Conservation (phyloP, 1,284 basidiomycete species). For the Anthracocystis setariae region DNA sequence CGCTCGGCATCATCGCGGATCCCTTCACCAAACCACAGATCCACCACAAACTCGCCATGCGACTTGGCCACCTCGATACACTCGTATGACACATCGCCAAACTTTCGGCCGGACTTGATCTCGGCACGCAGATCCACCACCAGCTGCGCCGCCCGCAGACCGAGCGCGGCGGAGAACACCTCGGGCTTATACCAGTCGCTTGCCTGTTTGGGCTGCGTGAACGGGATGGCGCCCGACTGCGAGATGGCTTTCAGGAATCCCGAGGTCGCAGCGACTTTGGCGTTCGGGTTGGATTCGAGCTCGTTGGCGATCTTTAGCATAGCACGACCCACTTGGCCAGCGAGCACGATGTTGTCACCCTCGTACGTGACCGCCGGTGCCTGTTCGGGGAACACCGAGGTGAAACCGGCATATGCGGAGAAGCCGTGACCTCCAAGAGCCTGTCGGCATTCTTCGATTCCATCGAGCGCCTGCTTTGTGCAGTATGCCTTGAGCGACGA, state of each 20-base stretch:
- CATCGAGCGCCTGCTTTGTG: constrained; percentile 67
- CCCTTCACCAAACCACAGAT: constrained; percentile 61
- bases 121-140: constrained; percentile 59
- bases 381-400: constrained; percentile 59
- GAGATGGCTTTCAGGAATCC: constrained; percentile 53
- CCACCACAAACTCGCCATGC: constrained; percentile 61
- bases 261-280: constrained; percentile 51
- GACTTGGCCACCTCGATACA: constrained; percentile 60
- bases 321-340: constrained; percentile 59
- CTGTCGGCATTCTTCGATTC: constrained; percentile 68
- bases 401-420: constrained; percentile 63
- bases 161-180: constrained; percentile 53
- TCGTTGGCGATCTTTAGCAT: constrained; percentile 60
- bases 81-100: constrained; percentile 56
- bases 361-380: constrained; percentile 67
- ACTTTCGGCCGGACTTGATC: constrained; percentile 45
- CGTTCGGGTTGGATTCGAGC: constrained; percentile 38
- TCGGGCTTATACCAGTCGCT: constrained; percentile 53
- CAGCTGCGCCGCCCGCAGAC: constrained; percentile 53
- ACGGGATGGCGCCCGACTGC: constrained; percentile 37
- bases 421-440: constrained; percentile 69
- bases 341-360: constrained; percentile 64
- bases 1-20: constrained; percentile 42
- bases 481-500: constrained; percentile 68
- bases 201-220: constrained; percentile 39